Percentiles rank a stretch among this genome's conserved stretches.
phyloP scores from a whole-genome alignment of 176 grass and related monocot genomes.

The Bothriochloa decipiens region DNA sequence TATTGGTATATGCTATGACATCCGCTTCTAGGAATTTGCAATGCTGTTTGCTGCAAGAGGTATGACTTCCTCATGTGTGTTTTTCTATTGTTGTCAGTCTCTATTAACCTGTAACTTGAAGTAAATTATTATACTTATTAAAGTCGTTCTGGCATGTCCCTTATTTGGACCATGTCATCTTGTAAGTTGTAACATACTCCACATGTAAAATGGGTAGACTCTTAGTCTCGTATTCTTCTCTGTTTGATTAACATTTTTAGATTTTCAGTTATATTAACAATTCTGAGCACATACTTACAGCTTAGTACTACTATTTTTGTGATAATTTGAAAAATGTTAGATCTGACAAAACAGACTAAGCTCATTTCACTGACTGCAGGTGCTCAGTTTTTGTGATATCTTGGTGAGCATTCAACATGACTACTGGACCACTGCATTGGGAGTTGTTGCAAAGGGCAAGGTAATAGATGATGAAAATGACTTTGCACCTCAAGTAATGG shows the following conservation, averaged over 20 bases:
- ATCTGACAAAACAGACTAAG: slow-evolving; percentile 4
- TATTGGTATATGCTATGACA: slow-evolving; percentile 95
- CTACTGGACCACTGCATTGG: slow-evolving; percentile 92
- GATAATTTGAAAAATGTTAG: neutral
- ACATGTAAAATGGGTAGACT: neutral
- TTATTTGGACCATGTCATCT: slow-evolving; percentile 16
- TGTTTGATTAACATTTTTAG: neutral
- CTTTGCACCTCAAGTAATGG: slow-evolving; percentile 29
- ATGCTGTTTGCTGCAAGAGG: slow-evolving; percentile 95
- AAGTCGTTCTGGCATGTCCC: neutral
- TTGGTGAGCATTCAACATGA: slow-evolving; percentile 97
- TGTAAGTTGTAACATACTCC: neutral
- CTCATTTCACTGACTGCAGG: slow-evolving; percentile 42
- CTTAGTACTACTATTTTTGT: neutral
- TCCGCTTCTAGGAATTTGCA: slow-evolving; percentile 88
- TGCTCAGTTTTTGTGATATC: slow-evolving; percentile 94
- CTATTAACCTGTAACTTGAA: neutral
- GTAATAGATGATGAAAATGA: slow-evolving; percentile 37
- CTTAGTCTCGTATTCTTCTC: neutral
- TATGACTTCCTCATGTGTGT: slow-evolving; percentile 26
- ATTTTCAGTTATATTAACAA: neutral
- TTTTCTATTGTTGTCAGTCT: neutral
- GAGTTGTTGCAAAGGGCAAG: slow-evolving; percentile 90
- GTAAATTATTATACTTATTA: neutral
- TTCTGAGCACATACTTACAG: neutral